Percentiles rank a stretch among this genome's conserved stretches.
Evolutionary conservation across 2,329 filamentous ascomycete species (phyloP).

Genomic region (Aspergillus tanneri): DNA sequence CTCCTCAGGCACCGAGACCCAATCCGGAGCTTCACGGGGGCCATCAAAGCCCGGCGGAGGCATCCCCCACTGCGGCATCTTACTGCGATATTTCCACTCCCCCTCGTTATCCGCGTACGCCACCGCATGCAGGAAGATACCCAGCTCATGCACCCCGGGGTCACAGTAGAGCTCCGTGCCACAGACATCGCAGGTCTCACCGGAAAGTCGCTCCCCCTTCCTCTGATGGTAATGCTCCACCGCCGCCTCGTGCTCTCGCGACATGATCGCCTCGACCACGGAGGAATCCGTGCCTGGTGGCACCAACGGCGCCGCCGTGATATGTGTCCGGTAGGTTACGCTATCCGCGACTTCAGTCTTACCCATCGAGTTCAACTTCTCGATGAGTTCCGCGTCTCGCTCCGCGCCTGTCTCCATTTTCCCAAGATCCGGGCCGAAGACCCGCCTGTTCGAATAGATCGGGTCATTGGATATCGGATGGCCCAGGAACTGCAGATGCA

Average conservation of each 20-base stretch:
- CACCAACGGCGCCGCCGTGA: slow-evolving; percentile 40
- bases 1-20: slow-evolving; percentile 38
- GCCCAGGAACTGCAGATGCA: slow-evolving; percentile 90
- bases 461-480: slow-evolving; percentile 97
- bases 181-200: slow-evolving; percentile 76
- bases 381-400: slow-evolving; percentile 86
- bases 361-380: slow-evolving; percentile 70
- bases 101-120: slow-evolving; percentile 83
- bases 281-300: slow-evolving; percentile 38
- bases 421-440: slow-evolving; percentile 82
- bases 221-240: slow-evolving; percentile 84
- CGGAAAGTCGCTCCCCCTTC: slow-evolving; percentile 91
- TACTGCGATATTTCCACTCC: slow-evolving; percentile 82
- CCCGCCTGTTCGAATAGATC: slow-evolving; percentile 91
- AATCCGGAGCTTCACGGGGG: slow-evolving; percentile 62
- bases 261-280: slow-evolving; percentile 42
- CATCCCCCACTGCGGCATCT: slow-evolving; percentile 80
- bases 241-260: slow-evolving; percentile 69
- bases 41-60: slow-evolving; percentile 72
- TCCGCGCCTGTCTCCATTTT: slow-evolving; percentile 65
- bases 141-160: slow-evolving; percentile 83
- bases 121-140: slow-evolving; percentile 89
- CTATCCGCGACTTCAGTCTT: slow-evolving; percentile 90
- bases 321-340: slow-evolving; percentile 71
- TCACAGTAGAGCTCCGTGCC: slow-evolving; percentile 90